Conservation (phyloP, 2,329 filamentous ascomycete genomes). For the Trichoderma pleuroti region DNA sequence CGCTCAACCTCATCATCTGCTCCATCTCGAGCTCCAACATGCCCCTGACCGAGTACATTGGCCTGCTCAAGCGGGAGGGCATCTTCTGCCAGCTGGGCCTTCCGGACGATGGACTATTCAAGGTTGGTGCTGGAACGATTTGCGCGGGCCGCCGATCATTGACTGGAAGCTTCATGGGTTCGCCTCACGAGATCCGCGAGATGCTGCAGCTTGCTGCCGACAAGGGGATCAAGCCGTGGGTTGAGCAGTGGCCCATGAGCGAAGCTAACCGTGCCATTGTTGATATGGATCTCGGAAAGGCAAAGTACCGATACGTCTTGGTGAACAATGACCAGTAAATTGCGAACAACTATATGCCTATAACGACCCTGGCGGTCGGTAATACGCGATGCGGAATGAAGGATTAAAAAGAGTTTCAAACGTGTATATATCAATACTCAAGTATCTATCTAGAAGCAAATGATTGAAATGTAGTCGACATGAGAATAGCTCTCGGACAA, state of each 20-base stretch:
- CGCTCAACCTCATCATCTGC: constrained; percentile 55
- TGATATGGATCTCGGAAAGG: constrained; percentile 53
- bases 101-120: constrained; percentile 16
- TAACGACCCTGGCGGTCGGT: neutral
- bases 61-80: constrained; percentile 56
- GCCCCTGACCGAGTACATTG: constrained; percentile 60
- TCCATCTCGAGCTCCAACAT: constrained; percentile 53
- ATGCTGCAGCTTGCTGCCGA: constrained; percentile 58
- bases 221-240: constrained; percentile 55
- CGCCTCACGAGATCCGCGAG: constrained; percentile 53
- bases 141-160: constrained; percentile 39
- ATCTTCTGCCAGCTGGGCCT: constrained; percentile 62
- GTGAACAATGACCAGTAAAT: constrained; percentile 34
- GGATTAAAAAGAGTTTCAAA: neutral
- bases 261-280: constrained; percentile 53
- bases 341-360: neutral
- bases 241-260: constrained; percentile 52
- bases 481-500: neutral
- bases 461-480: neutral
- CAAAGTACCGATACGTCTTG: constrained; percentile 46
- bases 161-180: constrained; percentile 46
- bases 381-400: neutral
- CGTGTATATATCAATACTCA: neutral
- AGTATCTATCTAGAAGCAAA: neutral
- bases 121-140: constrained; percentile 43